Base-by-base conservation (phyloP, 768 basidiomycete genomes). In the Neoboletus brunneissimus region DNA sequence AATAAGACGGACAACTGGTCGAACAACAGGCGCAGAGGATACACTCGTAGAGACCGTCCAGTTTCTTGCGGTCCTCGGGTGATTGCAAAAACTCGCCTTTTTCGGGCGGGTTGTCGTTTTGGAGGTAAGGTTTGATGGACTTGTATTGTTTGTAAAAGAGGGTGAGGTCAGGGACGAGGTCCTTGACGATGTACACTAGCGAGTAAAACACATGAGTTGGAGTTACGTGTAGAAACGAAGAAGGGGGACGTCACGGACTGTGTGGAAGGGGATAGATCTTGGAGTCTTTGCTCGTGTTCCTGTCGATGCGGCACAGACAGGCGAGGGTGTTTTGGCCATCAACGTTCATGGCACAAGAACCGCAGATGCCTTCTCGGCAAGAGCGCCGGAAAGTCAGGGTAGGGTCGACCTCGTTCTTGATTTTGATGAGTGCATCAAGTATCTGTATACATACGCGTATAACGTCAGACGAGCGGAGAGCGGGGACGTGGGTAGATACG, bases 101-200 rank as follows among this genome's bases (percentile, higher is more conserved):
- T 61, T 80, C 90, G 2, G 94, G 94, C 0, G 88, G 88, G 73
- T 90, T 92, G 72, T 94, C 89, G 74, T 94, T 94, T 79, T 96
- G 88, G 37, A 98, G 82, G 80, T 87, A 98, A 5, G 96, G 96
- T 73, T 99, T 87, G 73, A 99, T 96, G 18, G 94, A 95, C 77
- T 98, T 98, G 89, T 99, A 98, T 72, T 99, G 97, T 74, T 98
- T 98, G 86, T 94, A 95, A 83, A 95, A 95, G 61, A 85, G 85
- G 11, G 89, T 91, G 63, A 91, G 78, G 77, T 92, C 89, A 20
- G 91, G 92, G 3, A 99, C 95, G 67, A 99, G 87, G 76, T 99
- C 97, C 80, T 98, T 98, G 74, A 98, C 94, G 69, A 98, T 83
- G 76, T 96, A 97, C 95, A 97, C 95, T 96, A 71, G 5, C 1